These are phyloP conservation scores for Venturia nashicola DNA, from an alignment of 2,329 filamentous ascomycete genomes.

Conservation along the genomic window DNA sequence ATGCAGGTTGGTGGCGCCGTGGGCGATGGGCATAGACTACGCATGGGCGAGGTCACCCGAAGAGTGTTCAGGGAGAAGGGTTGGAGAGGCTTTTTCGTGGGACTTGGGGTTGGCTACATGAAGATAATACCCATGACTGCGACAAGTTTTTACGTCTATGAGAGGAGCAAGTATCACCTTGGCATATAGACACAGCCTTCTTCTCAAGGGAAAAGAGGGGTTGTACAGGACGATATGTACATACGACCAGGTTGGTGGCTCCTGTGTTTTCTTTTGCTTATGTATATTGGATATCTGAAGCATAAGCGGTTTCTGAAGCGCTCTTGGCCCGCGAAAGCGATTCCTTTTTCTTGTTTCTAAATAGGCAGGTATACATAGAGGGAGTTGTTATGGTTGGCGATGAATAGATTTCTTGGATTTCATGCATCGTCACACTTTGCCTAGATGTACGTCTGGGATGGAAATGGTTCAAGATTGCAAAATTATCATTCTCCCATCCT, in stretches of 20 bases:
- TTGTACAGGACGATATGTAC: not conserved
- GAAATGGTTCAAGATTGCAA: not conserved
- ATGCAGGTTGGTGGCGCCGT: constrained; percentile 97
- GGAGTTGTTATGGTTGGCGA: not conserved
- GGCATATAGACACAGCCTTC: constrained; percentile 26
- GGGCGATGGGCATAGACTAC: constrained; percentile 70
- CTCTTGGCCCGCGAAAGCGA: not conserved
- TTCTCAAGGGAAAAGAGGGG: too few relatives aligned
- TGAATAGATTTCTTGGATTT: not conserved
- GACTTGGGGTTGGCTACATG: constrained; percentile 85
- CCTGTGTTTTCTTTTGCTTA: not conserved
- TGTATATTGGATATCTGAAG: not conserved
- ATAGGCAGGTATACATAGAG: not conserved
- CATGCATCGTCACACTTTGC: not conserved
- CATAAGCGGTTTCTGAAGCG: not conserved
- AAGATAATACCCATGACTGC: constrained; percentile 89
- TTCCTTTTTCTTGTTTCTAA: not conserved
- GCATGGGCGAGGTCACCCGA: constrained; percentile 65
- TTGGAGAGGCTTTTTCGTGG: constrained; percentile 76
- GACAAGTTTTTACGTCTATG: constrained; percentile 56
- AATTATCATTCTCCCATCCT: too few relatives aligned
- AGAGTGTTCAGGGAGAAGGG: constrained; percentile 69
- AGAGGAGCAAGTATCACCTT: constrained; percentile 46
- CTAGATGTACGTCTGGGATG: too few relatives aligned
- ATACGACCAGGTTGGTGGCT: not conserved